Conservation (phyloP, 768 basidiomycete genomes). For the Trichaptum fuscoviolaceum region DNA sequence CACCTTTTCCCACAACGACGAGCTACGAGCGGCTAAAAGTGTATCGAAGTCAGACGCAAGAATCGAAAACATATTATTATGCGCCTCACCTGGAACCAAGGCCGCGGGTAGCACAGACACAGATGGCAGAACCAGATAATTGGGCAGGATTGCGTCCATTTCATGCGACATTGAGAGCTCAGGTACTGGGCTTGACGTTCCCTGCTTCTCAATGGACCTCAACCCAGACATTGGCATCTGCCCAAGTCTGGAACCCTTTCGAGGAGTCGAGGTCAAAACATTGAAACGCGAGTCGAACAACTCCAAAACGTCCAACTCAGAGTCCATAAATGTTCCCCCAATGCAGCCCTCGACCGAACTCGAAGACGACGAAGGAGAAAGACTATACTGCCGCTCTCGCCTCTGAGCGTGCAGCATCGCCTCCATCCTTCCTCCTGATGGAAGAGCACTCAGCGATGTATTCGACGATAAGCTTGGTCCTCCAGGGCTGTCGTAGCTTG, state of each 20-base stretch:
- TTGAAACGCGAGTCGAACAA: not conserved
- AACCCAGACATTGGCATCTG: not conserved
- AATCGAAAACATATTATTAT: too few relatives aligned
- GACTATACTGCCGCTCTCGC: not conserved
- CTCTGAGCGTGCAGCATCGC: not conserved
- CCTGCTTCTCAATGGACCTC: not conserved
- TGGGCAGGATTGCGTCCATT: too few relatives aligned
- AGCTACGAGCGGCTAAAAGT: not conserved
- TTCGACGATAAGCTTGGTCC: too few relatives aligned
- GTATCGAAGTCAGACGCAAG: too few relatives aligned
- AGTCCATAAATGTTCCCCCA: not conserved
- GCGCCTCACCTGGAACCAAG: too few relatives aligned
- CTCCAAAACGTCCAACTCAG: not conserved
- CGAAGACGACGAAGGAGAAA: not conserved
- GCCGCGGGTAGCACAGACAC: too few relatives aligned
- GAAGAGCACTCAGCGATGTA: not conserved
- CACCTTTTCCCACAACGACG: not conserved
- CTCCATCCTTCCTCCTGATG: not conserved
- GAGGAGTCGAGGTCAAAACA: not conserved
- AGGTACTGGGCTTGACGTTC: not conserved
- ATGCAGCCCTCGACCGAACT: not conserved
- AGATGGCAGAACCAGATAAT: too few relatives aligned
- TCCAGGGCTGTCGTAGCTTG: too few relatives aligned
- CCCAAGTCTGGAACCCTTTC: not conserved
- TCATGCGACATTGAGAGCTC: too few relatives aligned